Evolutionary conservation across 169 alveolate species (phyloP).

Genomic region (Toxoplasma gondii): DNA sequence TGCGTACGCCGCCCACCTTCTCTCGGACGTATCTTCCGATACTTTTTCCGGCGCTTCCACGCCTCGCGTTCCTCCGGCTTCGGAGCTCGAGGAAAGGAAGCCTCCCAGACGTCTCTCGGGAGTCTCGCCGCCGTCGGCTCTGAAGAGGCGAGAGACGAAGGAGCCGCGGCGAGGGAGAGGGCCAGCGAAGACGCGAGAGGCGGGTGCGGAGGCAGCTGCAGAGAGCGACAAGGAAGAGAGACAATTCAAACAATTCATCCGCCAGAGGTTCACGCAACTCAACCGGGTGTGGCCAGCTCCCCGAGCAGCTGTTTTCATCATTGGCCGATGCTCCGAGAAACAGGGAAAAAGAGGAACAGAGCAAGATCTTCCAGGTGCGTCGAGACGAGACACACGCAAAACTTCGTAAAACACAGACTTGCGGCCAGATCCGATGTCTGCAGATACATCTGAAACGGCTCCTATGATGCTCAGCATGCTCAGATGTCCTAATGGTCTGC

Average conservation of each 20-base stretch:
- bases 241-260: not conserved
- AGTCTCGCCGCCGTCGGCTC: not conserved
- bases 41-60: not conserved
- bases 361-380: not conserved
- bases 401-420: no score
- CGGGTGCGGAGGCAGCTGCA: not conserved
- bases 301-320: not conserved
- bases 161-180: not conserved
- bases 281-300: constrained; percentile 3
- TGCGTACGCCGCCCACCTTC: not conserved
- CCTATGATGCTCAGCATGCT: no score
- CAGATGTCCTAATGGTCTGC: no score
- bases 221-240: not conserved
- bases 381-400: not conserved
- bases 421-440: no score
- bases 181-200: not conserved
- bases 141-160: not conserved
- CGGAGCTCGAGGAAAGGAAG: not conserved
- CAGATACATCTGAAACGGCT: no score
- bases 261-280: not conserved
- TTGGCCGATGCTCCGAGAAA: not conserved
- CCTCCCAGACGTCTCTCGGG: not conserved
- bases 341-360: not conserved
- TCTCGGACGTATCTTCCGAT: not conserved
- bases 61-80: not conserved